Percentiles rank a stretch among this genome's conserved stretches.
These are phyloP conservation scores for Aspergillus sergii DNA, from an alignment of 2,329 filamentous ascomycete species.

Conservation along the genomic window DNA sequence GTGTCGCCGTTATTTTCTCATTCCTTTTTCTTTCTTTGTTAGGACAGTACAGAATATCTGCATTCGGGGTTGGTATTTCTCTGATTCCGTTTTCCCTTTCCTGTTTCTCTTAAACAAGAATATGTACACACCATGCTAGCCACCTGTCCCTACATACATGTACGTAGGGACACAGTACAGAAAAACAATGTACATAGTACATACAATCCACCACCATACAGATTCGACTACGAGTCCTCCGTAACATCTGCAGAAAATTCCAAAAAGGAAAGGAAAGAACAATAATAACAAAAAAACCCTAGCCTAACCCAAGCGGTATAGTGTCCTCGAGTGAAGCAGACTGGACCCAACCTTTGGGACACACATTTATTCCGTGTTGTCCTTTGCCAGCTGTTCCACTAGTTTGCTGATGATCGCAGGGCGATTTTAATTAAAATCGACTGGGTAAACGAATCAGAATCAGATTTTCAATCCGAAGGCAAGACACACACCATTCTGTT, in stretches of 20 bases:
- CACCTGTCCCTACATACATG: neutral
- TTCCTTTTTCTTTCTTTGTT: neutral
- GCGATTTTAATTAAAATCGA: constrained; percentile 8
- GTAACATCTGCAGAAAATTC: neutral
- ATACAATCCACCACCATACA: neutral
- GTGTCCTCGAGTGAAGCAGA: neutral
- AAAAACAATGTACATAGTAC: neutral
- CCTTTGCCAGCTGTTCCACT: constrained; percentile 16
- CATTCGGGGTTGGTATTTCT: neutral
- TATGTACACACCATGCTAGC: neutral
- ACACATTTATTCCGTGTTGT: constrained; percentile 10
- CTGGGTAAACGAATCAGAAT: constrained; percentile 11
- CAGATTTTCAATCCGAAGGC: neutral
- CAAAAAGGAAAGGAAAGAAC: neutral
- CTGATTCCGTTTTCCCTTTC: neutral
- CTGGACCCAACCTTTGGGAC: constrained; percentile 1
- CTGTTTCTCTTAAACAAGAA: neutral
- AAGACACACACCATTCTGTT: neutral
- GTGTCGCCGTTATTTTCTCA: neutral
- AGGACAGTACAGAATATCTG: neutral
- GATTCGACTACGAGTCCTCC: too few relatives aligned
- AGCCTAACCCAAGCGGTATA: neutral
- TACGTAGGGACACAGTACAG: neutral
- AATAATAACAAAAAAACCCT: neutral
- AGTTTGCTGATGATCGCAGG: constrained; percentile 14